Percentiles rank a stretch among this genome's conserved stretches.
Conservation (phyloP, 1,139 yeast species). For the Diutina sp. region DNA sequence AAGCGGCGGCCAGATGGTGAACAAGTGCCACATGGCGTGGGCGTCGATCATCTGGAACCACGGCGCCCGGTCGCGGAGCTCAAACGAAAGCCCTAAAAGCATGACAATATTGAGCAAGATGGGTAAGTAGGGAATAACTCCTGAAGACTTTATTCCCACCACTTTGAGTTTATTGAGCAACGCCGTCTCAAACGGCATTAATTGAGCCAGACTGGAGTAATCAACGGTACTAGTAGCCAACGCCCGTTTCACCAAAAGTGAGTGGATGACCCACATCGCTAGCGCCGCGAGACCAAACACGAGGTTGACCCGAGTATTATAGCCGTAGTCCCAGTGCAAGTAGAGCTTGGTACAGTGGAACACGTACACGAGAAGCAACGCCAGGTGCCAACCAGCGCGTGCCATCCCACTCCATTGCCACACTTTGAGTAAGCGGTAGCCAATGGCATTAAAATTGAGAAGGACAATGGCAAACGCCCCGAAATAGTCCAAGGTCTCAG, state of each 20-base stretch:
- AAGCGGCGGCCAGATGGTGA: constrained; percentile 28
- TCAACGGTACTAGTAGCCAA: background rate
- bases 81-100: constrained; percentile 21
- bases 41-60: constrained; percentile 22
- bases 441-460: constrained; percentile 24
- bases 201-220: constrained; percentile 23
- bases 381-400: constrained; percentile 7
- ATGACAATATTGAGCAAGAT: constrained; percentile 22
- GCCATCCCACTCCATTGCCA: constrained; percentile 7
- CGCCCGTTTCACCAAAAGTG: constrained; percentile 10
- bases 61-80: constrained; percentile 27
- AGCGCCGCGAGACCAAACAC: constrained; percentile 20
- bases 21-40: constrained; percentile 32
- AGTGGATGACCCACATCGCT: constrained; percentile 23
- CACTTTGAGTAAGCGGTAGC: constrained; percentile 19
- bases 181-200: constrained; percentile 29
- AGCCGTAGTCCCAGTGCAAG: constrained; percentile 26
- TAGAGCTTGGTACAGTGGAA: constrained; percentile 18
- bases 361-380: constrained; percentile 5
- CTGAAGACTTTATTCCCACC: too few species aligned
- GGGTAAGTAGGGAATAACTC: constrained; percentile 29
- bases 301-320: constrained; percentile 23
- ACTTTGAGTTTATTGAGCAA: constrained; percentile 20
- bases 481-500: constrained; percentile 31
- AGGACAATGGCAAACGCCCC: constrained; percentile 32